Percentiles rank a stretch among this genome's conserved stretches.
These are phyloP conservation scores for Piper betle DNA, from an alignment of 164 flowering plant species.

Conservation along the genomic window DNA sequence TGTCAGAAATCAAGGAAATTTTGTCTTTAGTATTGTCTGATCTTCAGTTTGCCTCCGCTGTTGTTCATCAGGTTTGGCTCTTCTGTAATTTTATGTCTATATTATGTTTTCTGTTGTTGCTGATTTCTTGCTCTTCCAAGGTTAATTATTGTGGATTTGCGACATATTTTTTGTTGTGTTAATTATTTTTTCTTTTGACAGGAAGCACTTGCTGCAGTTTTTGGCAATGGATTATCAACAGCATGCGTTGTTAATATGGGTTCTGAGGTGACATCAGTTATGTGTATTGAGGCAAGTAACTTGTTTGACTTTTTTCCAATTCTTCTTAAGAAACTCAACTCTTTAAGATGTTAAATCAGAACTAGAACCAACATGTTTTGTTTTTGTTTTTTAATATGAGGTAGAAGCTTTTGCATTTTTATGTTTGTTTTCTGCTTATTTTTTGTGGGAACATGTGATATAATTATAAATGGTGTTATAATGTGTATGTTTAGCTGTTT, in stretches of 20 bases:
- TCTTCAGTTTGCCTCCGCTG: conserved; percentile 72
- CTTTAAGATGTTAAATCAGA: neutral
- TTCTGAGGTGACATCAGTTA: conserved; percentile 84
- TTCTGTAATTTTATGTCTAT: neutral
- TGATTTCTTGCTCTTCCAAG: neutral
- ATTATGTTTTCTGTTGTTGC: neutral
- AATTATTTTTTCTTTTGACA: conserved; percentile 12
- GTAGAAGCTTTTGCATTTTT: no score
- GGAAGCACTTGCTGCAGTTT: conserved; percentile 96
- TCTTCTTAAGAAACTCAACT: neutral
- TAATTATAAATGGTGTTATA: no score
- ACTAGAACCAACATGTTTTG: neutral
- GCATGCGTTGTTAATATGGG: conserved; percentile 95
- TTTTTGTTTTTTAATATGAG: neutral
- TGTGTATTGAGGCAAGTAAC: conserved; percentile 72
- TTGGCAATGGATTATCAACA: conserved; percentile 95
- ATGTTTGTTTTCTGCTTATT: no score
- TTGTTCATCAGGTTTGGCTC: conserved; percentile 78
- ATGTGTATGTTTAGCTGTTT: no score
- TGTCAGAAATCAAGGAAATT: conserved; percentile 85
- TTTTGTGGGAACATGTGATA: no score
- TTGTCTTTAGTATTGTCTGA: conserved; percentile 66
- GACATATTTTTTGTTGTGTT: conserved; percentile 12
- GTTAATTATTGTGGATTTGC: neutral
- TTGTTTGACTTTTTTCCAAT: neutral